Base-by-base conservation (phyloP, 1,139 yeast species). In the Saccharomyces hybrid region DNA sequence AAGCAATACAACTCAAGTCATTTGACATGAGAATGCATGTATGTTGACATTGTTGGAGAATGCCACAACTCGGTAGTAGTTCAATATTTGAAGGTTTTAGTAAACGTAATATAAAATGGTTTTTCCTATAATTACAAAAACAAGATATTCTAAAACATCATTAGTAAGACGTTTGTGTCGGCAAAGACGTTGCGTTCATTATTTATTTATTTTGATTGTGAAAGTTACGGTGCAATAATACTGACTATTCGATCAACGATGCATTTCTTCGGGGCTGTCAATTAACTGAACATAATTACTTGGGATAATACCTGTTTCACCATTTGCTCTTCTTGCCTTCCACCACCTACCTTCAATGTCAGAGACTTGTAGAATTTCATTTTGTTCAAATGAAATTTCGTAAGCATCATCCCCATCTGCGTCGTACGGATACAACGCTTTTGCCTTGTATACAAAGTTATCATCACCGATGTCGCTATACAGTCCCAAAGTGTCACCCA, bases 301-400 rank as follows among this genome's bases (percentile, higher is more conserved):
- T 52, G 99, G 99, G 71, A 97, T 91, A 63, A 93, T 93, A 63
- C 99, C 99, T 52, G 89, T 88, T 70, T 90, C 95, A 50, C 99
- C 99, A 63, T 83, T 86, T 20, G 86, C 78, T 67, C 91, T 82
- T 68, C 88, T 82, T 38, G 97, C 98, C 73, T 90, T 97, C 98
- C 98, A 93, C 99, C 99, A 93, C 74, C 95, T 86, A 52, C 98
- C 97, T 61, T 88, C 89, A 56, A 89, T 88, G 67, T 93, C 98
- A 64, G 89, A 90, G 49, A 93, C 96, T 64, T 87, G 91, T 69
- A 93, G 79, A 30, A 90, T 76, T 70, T 93, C 99, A 57, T 93
- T 97, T 71, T 91, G 90, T 58, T 79, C 82, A 67, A 93, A 93
- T 5, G 96, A 86, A 47, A 93, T 81, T 73, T 93, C 99, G 68